phyloP scores from a whole-genome alignment of 352 stramenopile genomes.

The Pythium sp. region DNA sequence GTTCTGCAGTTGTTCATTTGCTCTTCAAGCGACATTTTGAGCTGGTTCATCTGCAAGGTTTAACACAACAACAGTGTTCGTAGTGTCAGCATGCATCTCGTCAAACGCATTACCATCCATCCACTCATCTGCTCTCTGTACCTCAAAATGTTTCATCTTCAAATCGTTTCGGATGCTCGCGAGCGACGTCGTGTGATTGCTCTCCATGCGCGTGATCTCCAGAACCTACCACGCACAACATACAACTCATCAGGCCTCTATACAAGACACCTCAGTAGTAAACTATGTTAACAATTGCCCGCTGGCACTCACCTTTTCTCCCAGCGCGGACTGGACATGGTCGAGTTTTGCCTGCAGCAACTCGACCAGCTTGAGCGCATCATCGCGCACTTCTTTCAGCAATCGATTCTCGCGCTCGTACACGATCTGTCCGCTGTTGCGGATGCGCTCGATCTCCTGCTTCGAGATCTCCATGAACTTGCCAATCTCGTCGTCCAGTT shows the following conservation, averaged over 20 bases:
- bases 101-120: not conserved
- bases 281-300: not conserved
- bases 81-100: not conserved
- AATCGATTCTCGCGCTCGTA: constrained; percentile 77
- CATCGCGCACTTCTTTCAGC: constrained; percentile 58
- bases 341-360: constrained; percentile 48
- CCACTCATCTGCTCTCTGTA: constrained; percentile 2
- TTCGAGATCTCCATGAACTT: constrained; percentile 74
- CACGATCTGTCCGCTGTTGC: constrained; percentile 51
- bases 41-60: constrained; percentile 44
- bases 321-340: constrained; percentile 38
- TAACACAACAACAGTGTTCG: not conserved
- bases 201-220: constrained; percentile 53
- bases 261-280: not conserved
- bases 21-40: constrained; percentile 63
- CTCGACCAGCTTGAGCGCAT: constrained; percentile 60
- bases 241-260: not conserved
- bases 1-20: constrained; percentile 32
- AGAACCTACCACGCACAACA: constrained; percentile 29
- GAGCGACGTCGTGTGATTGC: constrained; percentile 43
- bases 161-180: constrained; percentile 55
- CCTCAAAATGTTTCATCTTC: constrained; percentile 84
- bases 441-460: constrained; percentile 68
- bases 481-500: constrained; percentile 55
- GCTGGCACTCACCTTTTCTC: constrained; percentile 41